Conservation (phyloP, 768 basidiomycete genomes). For the Clavulina sp. region DNA sequence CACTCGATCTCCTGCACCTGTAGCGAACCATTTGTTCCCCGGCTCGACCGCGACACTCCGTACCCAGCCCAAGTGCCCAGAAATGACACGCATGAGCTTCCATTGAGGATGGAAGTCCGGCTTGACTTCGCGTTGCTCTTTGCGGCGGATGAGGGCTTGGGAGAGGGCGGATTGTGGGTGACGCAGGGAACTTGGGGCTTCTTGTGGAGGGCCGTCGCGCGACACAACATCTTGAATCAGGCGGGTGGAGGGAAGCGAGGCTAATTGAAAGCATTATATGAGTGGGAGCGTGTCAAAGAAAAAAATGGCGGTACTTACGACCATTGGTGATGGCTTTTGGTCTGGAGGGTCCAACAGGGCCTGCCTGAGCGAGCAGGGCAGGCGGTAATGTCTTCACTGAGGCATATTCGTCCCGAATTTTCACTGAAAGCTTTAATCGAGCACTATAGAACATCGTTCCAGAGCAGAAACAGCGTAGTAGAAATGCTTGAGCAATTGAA, state of each 20-base stretch:
- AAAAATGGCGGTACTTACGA: slow-evolving; percentile 25
- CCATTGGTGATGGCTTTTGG: slow-evolving; percentile 66
- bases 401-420: slow-evolving; percentile 79
- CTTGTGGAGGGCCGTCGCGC: slow-evolving; percentile 17
- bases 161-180: slow-evolving; percentile 62
- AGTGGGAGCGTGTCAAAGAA: neutral
- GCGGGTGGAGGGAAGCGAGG: slow-evolving; percentile 32
- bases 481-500: neutral
- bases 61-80: slow-evolving; percentile 97
- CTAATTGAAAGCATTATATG: slow-evolving; percentile 12
- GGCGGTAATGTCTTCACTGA: slow-evolving; percentile 74
- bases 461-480: neutral
- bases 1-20: slow-evolving; percentile 93
- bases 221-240: slow-evolving; percentile 65
- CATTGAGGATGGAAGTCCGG: slow-evolving; percentile 92
- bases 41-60: slow-evolving; percentile 92
- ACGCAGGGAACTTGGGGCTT: slow-evolving; percentile 17
- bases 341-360: slow-evolving; percentile 59
- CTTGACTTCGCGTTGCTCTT: slow-evolving; percentile 84
- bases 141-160: slow-evolving; percentile 81
- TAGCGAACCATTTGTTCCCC: slow-evolving; percentile 97
- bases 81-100: slow-evolving; percentile 93
- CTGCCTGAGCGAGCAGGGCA: slow-evolving; percentile 51
- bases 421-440: slow-evolving; percentile 59
- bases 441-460: slow-evolving; percentile 27